A percentile compares a stretch with the other conserved stretches of the same genome.
Evolutionary conservation across 768 basidiomycete genomes (phyloP).

Genomic region (Rubroboletus satanas): DNA sequence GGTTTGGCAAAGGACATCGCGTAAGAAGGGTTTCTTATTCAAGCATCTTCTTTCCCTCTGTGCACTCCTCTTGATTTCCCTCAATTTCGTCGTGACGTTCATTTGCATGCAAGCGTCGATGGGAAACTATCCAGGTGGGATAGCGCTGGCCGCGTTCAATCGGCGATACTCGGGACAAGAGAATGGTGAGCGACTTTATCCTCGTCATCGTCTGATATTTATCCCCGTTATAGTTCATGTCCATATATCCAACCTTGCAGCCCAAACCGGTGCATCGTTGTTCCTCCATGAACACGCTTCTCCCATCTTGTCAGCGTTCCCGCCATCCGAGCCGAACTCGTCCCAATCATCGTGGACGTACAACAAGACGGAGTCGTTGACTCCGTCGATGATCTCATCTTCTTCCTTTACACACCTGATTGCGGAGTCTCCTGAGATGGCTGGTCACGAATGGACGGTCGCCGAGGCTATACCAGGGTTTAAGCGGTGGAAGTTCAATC

Average conservation of each 20-base stretch:
- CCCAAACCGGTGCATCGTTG: conserved; percentile 87
- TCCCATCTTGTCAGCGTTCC: conserved; percentile 36
- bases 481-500: conserved; percentile 34
- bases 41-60: conserved; percentile 44
- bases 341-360: conserved; percentile 52
- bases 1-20: conserved; percentile 37
- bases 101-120: conserved; percentile 57
- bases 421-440: conserved; percentile 39
- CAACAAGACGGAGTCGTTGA: conserved; percentile 75
- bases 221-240: conserved; percentile 47
- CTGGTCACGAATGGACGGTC: conserved; percentile 38
- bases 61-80: conserved; percentile 44
- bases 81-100: conserved; percentile 52
- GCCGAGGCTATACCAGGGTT: conserved; percentile 47
- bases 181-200: conserved; percentile 24
- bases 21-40: conserved; percentile 45
- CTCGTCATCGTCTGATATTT: neutral
- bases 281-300: conserved; percentile 70
- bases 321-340: conserved; percentile 9
- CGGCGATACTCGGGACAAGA: conserved; percentile 36
- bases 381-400: conserved; percentile 38
- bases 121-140: conserved; percentile 87
- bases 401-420: conserved; percentile 61
- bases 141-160: conserved; percentile 65
- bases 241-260: conserved; percentile 80